phyloP scores from a whole-genome alignment of 495 filamentous ascomycete species.

The Bacidia rubella region DNA sequence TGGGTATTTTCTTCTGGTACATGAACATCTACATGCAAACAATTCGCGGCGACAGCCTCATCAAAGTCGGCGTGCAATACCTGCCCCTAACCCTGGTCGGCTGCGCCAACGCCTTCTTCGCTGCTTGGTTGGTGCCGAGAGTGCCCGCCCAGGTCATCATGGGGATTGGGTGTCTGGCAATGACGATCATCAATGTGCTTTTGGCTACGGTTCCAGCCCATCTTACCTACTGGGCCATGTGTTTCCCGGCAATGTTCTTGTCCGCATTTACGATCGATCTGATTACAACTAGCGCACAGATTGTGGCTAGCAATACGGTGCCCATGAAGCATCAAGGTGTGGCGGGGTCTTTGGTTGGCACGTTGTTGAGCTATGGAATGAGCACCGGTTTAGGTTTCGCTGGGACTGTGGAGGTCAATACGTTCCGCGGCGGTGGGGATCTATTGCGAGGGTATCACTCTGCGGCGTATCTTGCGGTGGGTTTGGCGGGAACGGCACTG shows the following conservation, averaged over 20 bases:
- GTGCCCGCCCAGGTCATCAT: slow-evolving; percentile 38
- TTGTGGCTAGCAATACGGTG: slow-evolving; percentile 41
- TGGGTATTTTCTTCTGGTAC: slow-evolving; percentile 38
- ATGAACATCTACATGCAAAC: slow-evolving; percentile 32
- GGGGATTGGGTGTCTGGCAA: slow-evolving; percentile 30
- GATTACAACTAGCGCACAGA: slow-evolving; percentile 37
- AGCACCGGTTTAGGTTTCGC: slow-evolving; percentile 38
- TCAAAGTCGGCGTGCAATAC: slow-evolving; percentile 32
- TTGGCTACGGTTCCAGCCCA: slow-evolving; percentile 36
- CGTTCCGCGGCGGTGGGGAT: slow-evolving; percentile 13
- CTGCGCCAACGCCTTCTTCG: slow-evolving; percentile 26
- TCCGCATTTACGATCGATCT: slow-evolving; percentile 37
- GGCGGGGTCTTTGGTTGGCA: slow-evolving; percentile 34
- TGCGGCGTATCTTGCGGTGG: slow-evolving; percentile 32
- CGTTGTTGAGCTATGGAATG: slow-evolving; percentile 34
- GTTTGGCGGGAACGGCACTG: slow-evolving; percentile 27
- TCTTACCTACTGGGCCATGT: slow-evolving; percentile 37
- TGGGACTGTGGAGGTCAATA: slow-evolving; percentile 32
- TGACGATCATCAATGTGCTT: slow-evolving; percentile 26
- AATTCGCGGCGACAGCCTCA: slow-evolving; percentile 30
- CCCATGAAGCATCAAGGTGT: slow-evolving; percentile 35
- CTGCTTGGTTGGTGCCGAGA: slow-evolving; percentile 36
- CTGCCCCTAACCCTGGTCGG: slow-evolving; percentile 32
- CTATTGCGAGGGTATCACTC: slow-evolving; percentile 26
- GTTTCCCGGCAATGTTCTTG: slow-evolving; percentile 36